phyloP scores from a whole-genome alignment of 2,329 filamentous ascomycete genomes.

The Fusarium cyanostomum region DNA sequence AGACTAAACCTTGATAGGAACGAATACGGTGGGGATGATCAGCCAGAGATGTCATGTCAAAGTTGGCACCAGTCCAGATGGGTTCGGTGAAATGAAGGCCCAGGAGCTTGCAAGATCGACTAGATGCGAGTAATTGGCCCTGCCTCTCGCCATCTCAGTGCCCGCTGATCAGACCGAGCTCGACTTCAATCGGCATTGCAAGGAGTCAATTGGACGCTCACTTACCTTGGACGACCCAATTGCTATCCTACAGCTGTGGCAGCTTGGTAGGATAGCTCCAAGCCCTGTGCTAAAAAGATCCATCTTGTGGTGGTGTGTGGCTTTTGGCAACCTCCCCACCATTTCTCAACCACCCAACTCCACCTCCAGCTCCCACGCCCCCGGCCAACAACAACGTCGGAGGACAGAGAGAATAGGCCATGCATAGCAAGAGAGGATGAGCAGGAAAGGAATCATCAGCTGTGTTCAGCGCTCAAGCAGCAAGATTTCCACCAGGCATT shows the following conservation, averaged over 20 bases:
- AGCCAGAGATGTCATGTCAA: not conserved
- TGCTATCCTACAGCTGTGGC: not conserved
- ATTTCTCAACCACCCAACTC: constrained; percentile 13
- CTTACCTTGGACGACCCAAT: not conserved
- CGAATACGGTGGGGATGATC: not conserved
- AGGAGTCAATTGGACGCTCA: not conserved
- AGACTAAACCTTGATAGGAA: constrained; percentile 25
- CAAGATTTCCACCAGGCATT: constrained; percentile 6
- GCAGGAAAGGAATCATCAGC: not conserved
- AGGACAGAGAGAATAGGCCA: not conserved
- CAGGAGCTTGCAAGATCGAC: constrained; percentile 8
- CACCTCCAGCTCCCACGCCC: constrained; percentile 18
- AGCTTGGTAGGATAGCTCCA: not conserved
- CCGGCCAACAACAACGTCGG: constrained; percentile 13
- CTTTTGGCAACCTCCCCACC: constrained; percentile 14
- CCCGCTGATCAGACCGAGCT: constrained; percentile 20
- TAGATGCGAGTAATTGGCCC: not conserved
- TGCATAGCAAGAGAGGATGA: not conserved
- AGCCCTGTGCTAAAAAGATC: constrained; percentile 12
- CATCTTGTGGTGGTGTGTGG: constrained; percentile 12
- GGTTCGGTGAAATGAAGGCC: constrained; percentile 12
- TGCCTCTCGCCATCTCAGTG: constrained; percentile 23
- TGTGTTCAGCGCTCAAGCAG: not conserved
- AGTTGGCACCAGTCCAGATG: constrained; percentile 12
- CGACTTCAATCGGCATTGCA: not conserved